Evolutionary conservation across 2,329 filamentous ascomycete species (phyloP), one percentile per base, ranked within the genome.

Genomic region (Alternaria incomplexa): DNA sequence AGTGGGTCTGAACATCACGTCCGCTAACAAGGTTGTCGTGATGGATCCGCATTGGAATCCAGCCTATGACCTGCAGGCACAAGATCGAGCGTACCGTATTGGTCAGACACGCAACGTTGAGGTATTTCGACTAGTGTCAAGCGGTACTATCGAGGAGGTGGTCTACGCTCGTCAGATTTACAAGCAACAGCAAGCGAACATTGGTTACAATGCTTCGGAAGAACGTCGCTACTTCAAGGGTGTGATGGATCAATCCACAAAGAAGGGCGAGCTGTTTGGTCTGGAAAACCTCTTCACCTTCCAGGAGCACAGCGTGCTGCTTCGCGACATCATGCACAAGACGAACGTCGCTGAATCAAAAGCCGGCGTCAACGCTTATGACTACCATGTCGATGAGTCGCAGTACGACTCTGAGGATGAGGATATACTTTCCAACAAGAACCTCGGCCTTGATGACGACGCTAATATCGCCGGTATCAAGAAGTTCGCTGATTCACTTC

Each of bases 21-120:
- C 93, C 2, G 96, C 96, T 2, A 99, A 99, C 81, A 98, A 98
- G 81, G 96, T 99, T 0, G 95, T 99, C 44, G 93, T 99, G 36
- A 90, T 98, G 51, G 96, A 98, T 77, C 96, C 96, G 0, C 96
- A 98, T 73, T 99, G 96, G 96, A 99, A 99, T 69, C 96, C 96
- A 0, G 88, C 93, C 2, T 95, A 96, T 70, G 96, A 99, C 73
- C 85, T 98, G 1, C 96, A 99, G 79, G 96, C 96, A 0, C 96
- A 99, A 80, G 96, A 99, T 76, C 89, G 96, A 55, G 96, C 96
- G 3, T 98, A 99, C 77, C 90, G 96, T 55, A 98, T 99, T 66
- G 96, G 96, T 0, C 96, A 99, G 80, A 89, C 88, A 0, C 87
- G 96, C 20, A 93, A 98, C 74, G 96, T 99, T 0, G 96, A 99